phyloP scores from a whole-genome alignment of 140 eudicot species.

The Cichorium intybus region DNA sequence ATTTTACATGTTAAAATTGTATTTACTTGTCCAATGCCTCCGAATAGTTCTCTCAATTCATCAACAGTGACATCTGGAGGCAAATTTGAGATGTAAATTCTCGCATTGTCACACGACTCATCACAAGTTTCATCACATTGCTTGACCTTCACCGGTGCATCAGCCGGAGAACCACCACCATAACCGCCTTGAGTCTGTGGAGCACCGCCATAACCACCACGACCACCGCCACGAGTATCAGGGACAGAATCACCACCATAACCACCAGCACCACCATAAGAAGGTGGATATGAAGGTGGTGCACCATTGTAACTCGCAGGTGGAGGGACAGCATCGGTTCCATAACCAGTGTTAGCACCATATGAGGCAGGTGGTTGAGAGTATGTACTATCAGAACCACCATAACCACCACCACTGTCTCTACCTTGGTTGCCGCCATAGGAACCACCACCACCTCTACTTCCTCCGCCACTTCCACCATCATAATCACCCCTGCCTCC shows the following conservation, averaged over 20 bases:
- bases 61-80: slow-evolving; percentile 90
- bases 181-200: slow-evolving; percentile 53
- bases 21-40: slow-evolving; percentile 95
- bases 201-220: slow-evolving; percentile 74
- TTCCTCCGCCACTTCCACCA: slow-evolving; percentile 53
- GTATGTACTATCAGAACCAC: slow-evolving; percentile 58
- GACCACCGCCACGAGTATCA: slow-evolving; percentile 63
- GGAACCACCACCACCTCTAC: slow-evolving; percentile 56
- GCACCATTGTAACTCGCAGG: slow-evolving; percentile 91
- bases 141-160: slow-evolving; percentile 67
- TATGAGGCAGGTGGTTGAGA: slow-evolving; percentile 54
- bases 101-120: slow-evolving; percentile 76
- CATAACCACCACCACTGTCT: slow-evolving; percentile 61
- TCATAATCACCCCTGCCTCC: slow-evolving; percentile 40
- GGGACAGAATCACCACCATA: slow-evolving; percentile 69
- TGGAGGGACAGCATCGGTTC: slow-evolving; percentile 90
- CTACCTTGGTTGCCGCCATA: slow-evolving; percentile 64
- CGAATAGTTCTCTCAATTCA: slow-evolving; percentile 83
- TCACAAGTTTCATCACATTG: slow-evolving; percentile 97
- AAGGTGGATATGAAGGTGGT: slow-evolving; percentile 82
- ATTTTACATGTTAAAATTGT: background rate
- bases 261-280: slow-evolving; percentile 67
- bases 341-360: slow-evolving; percentile 56
- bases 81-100: slow-evolving; percentile 88
- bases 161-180: slow-evolving; percentile 59